Evolutionary conservation across 257 asterid species (phyloP).

Genomic region (Lithospermum erythrorhizon): DNA sequence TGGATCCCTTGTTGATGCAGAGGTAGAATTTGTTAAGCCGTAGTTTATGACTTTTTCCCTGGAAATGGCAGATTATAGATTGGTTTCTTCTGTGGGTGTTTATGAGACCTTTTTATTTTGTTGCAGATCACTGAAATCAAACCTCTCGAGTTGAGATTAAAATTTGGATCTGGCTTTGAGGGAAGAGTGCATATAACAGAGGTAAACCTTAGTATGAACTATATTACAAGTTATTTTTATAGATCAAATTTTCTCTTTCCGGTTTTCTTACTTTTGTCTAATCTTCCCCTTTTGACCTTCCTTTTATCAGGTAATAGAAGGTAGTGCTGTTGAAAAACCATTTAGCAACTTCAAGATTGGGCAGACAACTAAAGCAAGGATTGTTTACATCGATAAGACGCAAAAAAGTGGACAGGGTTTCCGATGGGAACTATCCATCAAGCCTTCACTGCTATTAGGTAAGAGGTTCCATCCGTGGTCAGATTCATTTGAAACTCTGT

Average conservation of each 20-base stretch:
- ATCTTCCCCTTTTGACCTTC: conserved; percentile 4
- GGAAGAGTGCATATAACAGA: conserved; percentile 92
- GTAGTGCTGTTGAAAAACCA: conserved; percentile 48
- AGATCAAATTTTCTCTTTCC: background rate
- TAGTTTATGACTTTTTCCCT: background rate
- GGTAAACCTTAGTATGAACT: conserved; percentile 28
- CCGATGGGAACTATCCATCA: conserved; percentile 73
- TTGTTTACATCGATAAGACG: conserved; percentile 53
- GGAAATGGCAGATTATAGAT: background rate
- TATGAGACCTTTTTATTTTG: conserved; percentile 11
- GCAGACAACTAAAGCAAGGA: conserved; percentile 60
- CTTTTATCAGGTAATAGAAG: conserved; percentile 52
- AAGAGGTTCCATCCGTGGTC: background rate
- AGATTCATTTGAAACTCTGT: too few relatives aligned
- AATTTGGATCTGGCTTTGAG: conserved; percentile 72
- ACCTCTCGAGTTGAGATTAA: conserved; percentile 75
- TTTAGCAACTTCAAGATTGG: conserved; percentile 53
- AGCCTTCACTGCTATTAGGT: conserved; percentile 71
- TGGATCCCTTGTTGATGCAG: conserved; percentile 76
- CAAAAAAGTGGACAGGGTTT: conserved; percentile 31
- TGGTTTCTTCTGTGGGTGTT: background rate
- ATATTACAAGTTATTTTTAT: background rate
- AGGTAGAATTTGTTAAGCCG: conserved; percentile 32
- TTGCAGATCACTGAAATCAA: conserved; percentile 75
- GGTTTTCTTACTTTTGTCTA: background rate